These are phyloP conservation scores for Exophiala alcalophila DNA, from an alignment of 2,329 filamentous ascomycete genomes.

Conservation along the genomic window DNA sequence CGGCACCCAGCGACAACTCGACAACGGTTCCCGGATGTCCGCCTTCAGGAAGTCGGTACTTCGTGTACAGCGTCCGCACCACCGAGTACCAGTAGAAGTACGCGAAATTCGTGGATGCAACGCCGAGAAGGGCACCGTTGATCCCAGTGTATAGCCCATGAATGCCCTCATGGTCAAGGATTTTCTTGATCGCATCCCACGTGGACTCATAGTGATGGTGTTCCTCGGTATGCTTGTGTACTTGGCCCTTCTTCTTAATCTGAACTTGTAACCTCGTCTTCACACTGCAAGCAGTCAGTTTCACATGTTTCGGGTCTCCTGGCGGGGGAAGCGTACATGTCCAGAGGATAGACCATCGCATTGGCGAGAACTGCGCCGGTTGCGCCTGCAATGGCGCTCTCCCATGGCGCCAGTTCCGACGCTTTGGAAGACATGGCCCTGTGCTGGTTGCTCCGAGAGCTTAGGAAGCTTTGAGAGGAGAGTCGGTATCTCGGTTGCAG, in stretches of 20 bases:
- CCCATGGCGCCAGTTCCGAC: slow-evolving; percentile 79
- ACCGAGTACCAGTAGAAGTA: slow-evolving; percentile 99
- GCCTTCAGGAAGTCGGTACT: slow-evolving; percentile 44
- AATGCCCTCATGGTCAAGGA: slow-evolving; percentile 75
- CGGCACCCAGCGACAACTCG: slow-evolving; percentile 80
- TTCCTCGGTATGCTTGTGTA: slow-evolving; percentile 45
- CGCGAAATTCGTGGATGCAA: slow-evolving; percentile 96
- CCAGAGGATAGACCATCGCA: slow-evolving; percentile 89
- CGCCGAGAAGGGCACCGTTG: slow-evolving; percentile 78
- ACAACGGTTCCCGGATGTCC: slow-evolving; percentile 69
- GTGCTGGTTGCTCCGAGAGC: slow-evolving; percentile 1
- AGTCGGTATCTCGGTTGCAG: not conserved
- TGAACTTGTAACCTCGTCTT: slow-evolving; percentile 97
- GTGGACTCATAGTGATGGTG: slow-evolving; percentile 80
- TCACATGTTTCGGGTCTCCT: not conserved
- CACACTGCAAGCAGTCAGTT: slow-evolving; percentile 57
- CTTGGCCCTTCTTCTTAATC: slow-evolving; percentile 62
- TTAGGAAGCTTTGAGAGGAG: not conserved
- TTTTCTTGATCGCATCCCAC: slow-evolving; percentile 82
- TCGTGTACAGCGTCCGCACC: slow-evolving; percentile 74
- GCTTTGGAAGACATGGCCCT: slow-evolving; percentile 59
- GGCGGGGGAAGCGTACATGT: slow-evolving; percentile 66
- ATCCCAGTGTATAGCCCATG: slow-evolving; percentile 86
- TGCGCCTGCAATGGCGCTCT: slow-evolving; percentile 84
- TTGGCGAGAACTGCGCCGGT: slow-evolving; percentile 93